Evolutionary conservation across 1,284 basidiomycete genomes (phyloP).

Genomic region (Austroboletus olivaceoglutinosus): DNA sequence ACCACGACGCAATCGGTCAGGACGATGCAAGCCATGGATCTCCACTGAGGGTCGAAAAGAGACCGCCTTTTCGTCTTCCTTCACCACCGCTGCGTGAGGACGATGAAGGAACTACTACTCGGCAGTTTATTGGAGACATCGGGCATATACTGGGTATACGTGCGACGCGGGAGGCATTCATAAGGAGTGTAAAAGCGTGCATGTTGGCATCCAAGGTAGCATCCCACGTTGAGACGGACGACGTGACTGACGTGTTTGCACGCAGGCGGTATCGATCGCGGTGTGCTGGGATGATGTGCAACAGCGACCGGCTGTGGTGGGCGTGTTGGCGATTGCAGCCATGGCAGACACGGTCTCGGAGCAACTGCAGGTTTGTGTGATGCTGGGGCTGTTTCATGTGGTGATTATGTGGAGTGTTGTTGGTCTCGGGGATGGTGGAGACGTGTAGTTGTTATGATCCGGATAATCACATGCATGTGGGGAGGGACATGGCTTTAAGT

Average conservation of each 20-base stretch:
- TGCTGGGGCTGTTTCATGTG: constrained; percentile 42
- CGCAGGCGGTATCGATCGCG: constrained; percentile 27
- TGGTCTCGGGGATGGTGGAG: neutral
- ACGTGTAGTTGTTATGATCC: neutral
- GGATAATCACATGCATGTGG: constrained; percentile 18
- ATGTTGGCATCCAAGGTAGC: constrained; percentile 50
- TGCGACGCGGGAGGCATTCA: constrained; percentile 19
- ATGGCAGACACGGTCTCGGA: constrained; percentile 49
- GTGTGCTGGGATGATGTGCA: constrained; percentile 21
- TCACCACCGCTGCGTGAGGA: constrained; percentile 5
- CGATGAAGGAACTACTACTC: neutral
- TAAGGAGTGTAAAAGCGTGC: constrained; percentile 39
- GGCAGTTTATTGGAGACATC: constrained; percentile 8
- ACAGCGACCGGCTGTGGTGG: constrained; percentile 32
- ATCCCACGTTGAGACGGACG: neutral
- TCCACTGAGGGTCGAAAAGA: constrained; percentile 12
- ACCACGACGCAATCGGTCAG: constrained; percentile 2
- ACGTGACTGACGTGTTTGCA: constrained; percentile 31
- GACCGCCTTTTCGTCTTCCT: constrained; percentile 13
- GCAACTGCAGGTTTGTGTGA: constrained; percentile 35
- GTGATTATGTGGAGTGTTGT: constrained; percentile 23
- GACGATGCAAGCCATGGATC: neutral
- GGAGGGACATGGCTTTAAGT: neutral
- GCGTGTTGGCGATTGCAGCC: constrained; percentile 38
- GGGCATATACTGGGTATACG: constrained; percentile 8